Evolutionary conservation across 176 grass and related monocot genomes (phyloP).

Genomic region (Avena eriantha): DNA sequence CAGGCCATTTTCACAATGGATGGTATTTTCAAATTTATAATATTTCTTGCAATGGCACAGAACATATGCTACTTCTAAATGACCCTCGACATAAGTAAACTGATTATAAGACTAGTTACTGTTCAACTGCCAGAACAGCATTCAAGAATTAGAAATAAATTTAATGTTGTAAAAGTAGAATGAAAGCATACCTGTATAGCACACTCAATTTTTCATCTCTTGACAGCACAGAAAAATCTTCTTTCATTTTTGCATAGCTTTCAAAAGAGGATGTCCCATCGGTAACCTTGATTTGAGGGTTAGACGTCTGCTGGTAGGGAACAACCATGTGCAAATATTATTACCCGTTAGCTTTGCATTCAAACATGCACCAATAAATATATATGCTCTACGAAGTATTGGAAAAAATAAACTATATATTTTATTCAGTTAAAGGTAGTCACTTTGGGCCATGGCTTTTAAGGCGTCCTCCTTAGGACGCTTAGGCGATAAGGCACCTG

Average conservation of each 20-base stretch:
- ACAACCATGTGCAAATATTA: constrained; percentile 18
- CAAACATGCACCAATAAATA: neutral
- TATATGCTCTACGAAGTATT: neutral
- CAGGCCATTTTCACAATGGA: neutral
- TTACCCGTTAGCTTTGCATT: neutral
- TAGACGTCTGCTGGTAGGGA: constrained; percentile 39
- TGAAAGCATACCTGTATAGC: constrained; percentile 67
- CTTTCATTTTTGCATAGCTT: constrained; percentile 57
- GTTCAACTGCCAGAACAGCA: neutral
- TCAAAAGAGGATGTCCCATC: constrained; percentile 39
- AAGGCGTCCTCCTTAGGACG: too few relatives aligned
- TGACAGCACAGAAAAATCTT: constrained; percentile 60
- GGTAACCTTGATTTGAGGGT: constrained; percentile 37
- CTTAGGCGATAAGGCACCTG: too few relatives aligned
- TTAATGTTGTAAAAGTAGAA: constrained; percentile 12
- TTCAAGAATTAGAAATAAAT: constrained; percentile 31
- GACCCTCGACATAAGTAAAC: neutral
- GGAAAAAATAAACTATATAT: neutral
- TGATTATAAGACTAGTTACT: neutral
- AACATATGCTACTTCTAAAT: neutral
- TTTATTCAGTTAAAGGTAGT: constrained; percentile 18
- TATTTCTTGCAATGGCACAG: neutral
- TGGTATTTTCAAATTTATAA: neutral
- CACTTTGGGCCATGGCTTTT: too few relatives aligned
- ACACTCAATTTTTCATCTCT: constrained; percentile 74